These are phyloP conservation scores for Umbelopsis ramanniana DNA, from an alignment of 192 early-diverging fungal genomes.

Conservation along the genomic window DNA sequence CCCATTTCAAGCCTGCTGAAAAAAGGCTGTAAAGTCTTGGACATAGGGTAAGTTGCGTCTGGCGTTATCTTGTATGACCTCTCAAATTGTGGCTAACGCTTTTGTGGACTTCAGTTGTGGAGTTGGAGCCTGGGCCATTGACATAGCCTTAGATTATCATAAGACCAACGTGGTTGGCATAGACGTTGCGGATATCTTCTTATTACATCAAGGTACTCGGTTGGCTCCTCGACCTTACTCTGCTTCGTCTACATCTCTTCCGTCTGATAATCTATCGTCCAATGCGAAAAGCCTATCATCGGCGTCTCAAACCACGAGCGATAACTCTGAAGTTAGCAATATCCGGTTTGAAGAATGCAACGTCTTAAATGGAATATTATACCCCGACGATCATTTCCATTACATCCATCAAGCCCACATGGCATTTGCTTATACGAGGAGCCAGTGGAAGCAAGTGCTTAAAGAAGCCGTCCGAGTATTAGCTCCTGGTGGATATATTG, in stretches of 20 bases:
- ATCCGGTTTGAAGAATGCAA: conserved; percentile 15
- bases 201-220: neutral
- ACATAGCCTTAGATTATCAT: conserved; percentile 36
- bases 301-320: neutral
- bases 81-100: neutral
- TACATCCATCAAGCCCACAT: conserved; percentile 36
- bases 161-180: conserved; percentile 25
- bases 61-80: neutral
- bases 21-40: conserved; percentile 29
- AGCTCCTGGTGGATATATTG: conserved; percentile 39
- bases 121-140: conserved; percentile 37
- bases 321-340: neutral
- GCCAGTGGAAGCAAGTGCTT: conserved; percentile 31
- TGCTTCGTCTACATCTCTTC: neutral
- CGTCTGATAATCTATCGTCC: neutral
- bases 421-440: conserved; percentile 25
- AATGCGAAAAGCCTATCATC: neutral
- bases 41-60: conserved; percentile 29
- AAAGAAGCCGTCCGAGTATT: conserved; percentile 36
- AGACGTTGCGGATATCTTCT: conserved; percentile 24
- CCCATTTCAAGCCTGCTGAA: conserved; percentile 30
- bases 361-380: conserved; percentile 9
- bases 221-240: neutral
- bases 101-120: conserved; percentile 29
- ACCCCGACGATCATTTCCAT: conserved; percentile 34